Evolutionary conservation across 139 green algal species (phyloP).

Genomic region (Cymbomonas tetramitiformis): DNA sequence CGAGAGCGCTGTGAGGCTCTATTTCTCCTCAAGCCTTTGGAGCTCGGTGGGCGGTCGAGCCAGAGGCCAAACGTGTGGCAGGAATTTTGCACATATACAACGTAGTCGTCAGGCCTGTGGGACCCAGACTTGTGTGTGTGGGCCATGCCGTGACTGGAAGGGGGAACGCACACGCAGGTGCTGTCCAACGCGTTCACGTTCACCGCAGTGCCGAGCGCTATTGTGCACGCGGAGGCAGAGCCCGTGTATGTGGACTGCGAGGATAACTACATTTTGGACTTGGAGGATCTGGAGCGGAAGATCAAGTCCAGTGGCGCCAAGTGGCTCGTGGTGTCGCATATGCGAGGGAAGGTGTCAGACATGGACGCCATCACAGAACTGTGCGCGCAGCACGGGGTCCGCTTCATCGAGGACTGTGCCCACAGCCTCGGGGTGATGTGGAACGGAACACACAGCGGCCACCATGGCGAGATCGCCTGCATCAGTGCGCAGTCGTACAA

Average conservation of each 20-base stretch:
- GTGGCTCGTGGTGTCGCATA: conserved; percentile 27
- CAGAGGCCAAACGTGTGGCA: too few species aligned
- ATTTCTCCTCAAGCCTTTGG: too few species aligned
- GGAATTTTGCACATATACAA: too few species aligned
- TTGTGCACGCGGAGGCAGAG: conserved; percentile 18
- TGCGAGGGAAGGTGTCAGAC: conserved; percentile 29
- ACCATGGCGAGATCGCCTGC: conserved; percentile 19
- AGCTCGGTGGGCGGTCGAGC: too few species aligned
- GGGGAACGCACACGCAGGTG: background rate
- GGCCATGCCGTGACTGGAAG: background rate
- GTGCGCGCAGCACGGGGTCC: conserved; percentile 20
- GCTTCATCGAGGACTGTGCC: conserved; percentile 28
- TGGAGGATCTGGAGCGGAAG: conserved; percentile 26
- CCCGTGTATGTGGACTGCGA: conserved; percentile 23
- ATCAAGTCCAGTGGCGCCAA: conserved; percentile 17
- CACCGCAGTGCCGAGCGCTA: conserved; percentile 19
- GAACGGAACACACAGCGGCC: conserved; percentile 22
- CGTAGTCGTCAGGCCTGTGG: too few species aligned
- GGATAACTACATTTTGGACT: conserved; percentile 22
- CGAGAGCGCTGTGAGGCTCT: too few species aligned
- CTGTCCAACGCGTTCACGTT: conserved; percentile 32
- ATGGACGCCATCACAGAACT: conserved; percentile 22
- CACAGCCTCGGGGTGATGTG: conserved; percentile 23
- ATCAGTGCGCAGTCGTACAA: conserved; percentile 27
- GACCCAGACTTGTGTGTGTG: too few species aligned